A percentile compares a stretch with the other conserved stretches of the same genome.
Conservation (phyloP, 1,284 basidiomycete genomes). For the Neolentinus lepideus region DNA sequence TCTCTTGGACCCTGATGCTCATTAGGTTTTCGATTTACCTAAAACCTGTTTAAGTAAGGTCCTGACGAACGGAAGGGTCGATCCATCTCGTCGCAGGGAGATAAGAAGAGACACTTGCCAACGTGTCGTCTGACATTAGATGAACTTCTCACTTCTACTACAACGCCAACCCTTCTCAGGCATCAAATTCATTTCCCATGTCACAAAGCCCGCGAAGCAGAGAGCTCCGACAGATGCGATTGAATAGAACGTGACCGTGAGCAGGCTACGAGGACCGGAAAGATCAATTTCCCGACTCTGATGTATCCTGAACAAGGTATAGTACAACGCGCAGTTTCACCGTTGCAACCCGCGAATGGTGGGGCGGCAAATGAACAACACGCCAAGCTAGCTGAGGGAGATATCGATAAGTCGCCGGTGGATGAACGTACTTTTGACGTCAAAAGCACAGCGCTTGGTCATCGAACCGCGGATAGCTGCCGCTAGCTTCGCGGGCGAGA, state of each 20-base stretch:
- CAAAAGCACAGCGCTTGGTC: neutral
- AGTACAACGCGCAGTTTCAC: neutral
- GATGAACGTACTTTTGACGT: neutral
- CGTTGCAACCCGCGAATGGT: neutral
- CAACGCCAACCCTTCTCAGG: neutral
- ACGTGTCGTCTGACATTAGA: neutral
- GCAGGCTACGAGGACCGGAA: neutral
- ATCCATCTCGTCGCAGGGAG: neutral
- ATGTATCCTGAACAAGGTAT: neutral
- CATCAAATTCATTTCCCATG: neutral
- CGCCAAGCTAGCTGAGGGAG: neutral
- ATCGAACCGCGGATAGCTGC: neutral
- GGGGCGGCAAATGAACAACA: neutral
- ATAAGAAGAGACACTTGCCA: neutral
- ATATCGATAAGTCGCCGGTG: neutral
- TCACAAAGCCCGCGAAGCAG: neutral
- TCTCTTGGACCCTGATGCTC: neutral
- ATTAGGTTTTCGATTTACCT: neutral
- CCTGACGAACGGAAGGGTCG: neutral
- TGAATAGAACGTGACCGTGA: neutral
- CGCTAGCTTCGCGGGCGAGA: neutral
- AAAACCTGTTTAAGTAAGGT: neutral
- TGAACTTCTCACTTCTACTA: neutral
- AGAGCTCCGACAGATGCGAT: neutral
- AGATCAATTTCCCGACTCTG: neutral